phyloP scores from a whole-genome alignment of 805 yeast species.

The Wickerhamomyces bovis region DNA sequence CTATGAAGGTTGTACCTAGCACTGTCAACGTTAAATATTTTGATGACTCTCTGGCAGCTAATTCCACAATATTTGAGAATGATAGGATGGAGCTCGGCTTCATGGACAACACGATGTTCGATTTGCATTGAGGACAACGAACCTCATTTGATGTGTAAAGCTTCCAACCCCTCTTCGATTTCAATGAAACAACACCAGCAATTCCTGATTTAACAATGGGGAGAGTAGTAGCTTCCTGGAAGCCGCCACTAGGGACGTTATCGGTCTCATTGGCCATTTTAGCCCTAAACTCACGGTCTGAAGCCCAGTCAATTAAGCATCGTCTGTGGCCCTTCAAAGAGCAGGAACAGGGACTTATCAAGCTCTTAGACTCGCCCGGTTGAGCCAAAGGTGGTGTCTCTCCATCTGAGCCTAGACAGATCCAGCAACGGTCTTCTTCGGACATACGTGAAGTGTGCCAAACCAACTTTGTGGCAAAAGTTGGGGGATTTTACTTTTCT shows the following conservation, averaged over 20 bases:
- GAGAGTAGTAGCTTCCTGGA: neutral
- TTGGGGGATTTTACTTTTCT: too few species aligned
- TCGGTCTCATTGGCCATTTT: constrained; percentile 1
- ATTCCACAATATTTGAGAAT: constrained; percentile 14
- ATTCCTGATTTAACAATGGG: neutral
- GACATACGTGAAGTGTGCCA: neutral
- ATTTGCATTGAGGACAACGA: constrained; percentile 34
- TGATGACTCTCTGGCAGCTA: constrained; percentile 5
- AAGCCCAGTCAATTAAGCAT: constrained; percentile 33
- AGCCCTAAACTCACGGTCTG: constrained; percentile 18
- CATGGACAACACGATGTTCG: constrained; percentile 24
- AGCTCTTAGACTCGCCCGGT: constrained; percentile 27
- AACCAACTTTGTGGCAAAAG: neutral
- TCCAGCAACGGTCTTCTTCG: constrained; percentile 13
- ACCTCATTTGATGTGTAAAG: constrained; percentile 11
- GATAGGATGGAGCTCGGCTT: constrained; percentile 10
- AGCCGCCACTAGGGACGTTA: neutral
- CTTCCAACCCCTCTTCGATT: constrained; percentile 2
- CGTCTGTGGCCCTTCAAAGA: constrained; percentile 32
- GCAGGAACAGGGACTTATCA: constrained; percentile 33
- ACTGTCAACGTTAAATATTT: constrained; percentile 7
- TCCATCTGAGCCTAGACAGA: constrained; percentile 11
- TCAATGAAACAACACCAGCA: constrained; percentile 1
- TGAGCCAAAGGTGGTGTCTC: constrained; percentile 16
- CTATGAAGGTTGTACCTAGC: constrained; percentile 14